Evolutionary conservation across 805 yeast genomes (phyloP), one percentile per base, ranked within the genome.

Genomic region (Clavispora asparagi): DNA sequence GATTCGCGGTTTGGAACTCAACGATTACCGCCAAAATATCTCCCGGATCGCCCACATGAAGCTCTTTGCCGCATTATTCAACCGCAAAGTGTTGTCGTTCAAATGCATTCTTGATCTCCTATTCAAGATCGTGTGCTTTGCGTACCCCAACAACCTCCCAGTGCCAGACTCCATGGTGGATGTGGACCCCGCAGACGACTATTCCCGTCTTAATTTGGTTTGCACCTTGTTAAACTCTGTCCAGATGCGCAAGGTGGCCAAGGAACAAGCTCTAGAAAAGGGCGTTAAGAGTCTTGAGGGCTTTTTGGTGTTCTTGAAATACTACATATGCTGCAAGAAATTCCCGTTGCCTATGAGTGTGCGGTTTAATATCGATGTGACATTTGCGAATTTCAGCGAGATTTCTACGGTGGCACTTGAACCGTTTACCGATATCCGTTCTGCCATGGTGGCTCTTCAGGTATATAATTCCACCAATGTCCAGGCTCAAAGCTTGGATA

Each of bases 181-280:
- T 14, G 43, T 75, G n/a, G 97, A 90, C 64, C 66, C 66, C 11
- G 82, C 83, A 0, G 77, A 81, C 54, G 82, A 87, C 55, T 87
- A 82, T 58, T 87, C 88, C 63, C 73, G 96, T 47, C 68, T 88
- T 32, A 81, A 80, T 35, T 63, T 90, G 58, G 60, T 66, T 40
- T 67, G 73, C 39, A 45, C 56, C 19, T 43, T 68, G 28, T 54
- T 68, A 30, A 54, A 40, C 25, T 42, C 59, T 8, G 37, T 65
- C 14, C 40, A 56, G 16, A 44, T 56, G 19, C 43, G 31, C 9
- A 16, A 40, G 14, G 55, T 46, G 16, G 40, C 44, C 10, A 19
- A 16, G 10, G 16, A 39, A 26, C 39, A 44, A 12, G 32, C 47
- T 13, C 51, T 53, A 30, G 35, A 26, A 6, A 43, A 40, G n/a